phyloP scores from a whole-genome alignment of 108 stramenopile genomes.

The Discostella pseudostelligera region DNA sequence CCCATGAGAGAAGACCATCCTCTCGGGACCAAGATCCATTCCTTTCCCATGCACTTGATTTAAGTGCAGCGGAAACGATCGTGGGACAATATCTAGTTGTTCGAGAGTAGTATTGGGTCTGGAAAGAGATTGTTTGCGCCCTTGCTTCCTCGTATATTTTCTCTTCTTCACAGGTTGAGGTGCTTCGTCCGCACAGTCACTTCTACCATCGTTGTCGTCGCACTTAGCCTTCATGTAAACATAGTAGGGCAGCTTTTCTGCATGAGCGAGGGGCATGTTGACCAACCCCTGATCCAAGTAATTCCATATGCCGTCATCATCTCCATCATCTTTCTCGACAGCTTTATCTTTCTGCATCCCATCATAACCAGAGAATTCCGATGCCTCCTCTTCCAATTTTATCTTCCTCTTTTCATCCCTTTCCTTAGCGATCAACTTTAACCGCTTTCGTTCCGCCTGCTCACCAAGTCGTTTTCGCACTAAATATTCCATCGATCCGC shows the following conservation, averaged over 20 bases:
- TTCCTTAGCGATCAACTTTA: constrained; percentile 19
- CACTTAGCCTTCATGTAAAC: constrained; percentile 17
- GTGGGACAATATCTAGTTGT: neutral
- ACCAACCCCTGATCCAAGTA: constrained; percentile 30
- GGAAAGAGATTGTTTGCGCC: neutral
- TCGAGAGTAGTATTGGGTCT: neutral
- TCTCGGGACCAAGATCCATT: constrained; percentile 28
- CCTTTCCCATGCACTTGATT: constrained; percentile 18
- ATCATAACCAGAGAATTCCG: neutral
- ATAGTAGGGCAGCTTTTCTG: constrained; percentile 31
- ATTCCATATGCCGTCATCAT: constrained; percentile 26
- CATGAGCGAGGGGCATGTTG: constrained; percentile 18
- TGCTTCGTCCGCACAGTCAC: neutral
- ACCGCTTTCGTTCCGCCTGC: constrained; percentile 17
- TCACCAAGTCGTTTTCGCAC: constrained; percentile 13
- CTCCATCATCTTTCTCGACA: neutral
- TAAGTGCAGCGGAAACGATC: constrained; percentile 34
- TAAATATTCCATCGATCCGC: constrained; percentile 38
- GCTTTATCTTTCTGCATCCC: neutral
- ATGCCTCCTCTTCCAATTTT: neutral
- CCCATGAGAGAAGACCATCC: constrained; percentile 30
- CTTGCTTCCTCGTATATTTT: neutral
- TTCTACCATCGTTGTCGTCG: neutral
- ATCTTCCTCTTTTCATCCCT: constrained; percentile 10
- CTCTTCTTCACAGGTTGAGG: neutral